A percentile compares a stretch with the other conserved stretches of the same genome.
phyloP scores from a whole-genome alignment of 441 rosid species.

The Isatis lusitanica region DNA sequence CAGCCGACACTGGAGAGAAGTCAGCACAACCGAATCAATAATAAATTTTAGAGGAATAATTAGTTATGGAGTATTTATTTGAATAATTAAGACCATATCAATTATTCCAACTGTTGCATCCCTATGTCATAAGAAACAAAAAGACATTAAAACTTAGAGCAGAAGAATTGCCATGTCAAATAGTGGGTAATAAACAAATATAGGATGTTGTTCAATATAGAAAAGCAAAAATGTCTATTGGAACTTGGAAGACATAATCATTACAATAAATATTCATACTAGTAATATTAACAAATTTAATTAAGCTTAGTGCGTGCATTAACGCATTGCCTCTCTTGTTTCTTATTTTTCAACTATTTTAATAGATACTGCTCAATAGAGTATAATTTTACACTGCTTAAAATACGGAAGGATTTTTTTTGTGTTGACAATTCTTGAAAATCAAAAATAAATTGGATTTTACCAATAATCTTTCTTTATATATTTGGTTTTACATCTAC shows the following conservation, averaged over 20 bases:
- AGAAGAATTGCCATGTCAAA: slow-evolving; percentile 13
- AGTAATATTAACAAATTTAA: background rate
- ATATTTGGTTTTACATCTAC: background rate
- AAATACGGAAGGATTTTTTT: background rate
- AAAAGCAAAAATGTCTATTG: background rate
- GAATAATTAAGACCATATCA: slow-evolving; percentile 17
- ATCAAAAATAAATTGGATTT: background rate
- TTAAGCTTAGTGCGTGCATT: slow-evolving; percentile 17
- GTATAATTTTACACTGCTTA: background rate
- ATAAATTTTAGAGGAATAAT: slow-evolving; percentile 3
- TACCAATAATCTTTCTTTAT: background rate
- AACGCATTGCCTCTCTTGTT: slow-evolving; percentile 7
- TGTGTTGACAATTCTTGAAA: background rate
- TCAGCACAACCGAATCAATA: slow-evolving; percentile 9
- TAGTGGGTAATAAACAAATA: slow-evolving; percentile 6
- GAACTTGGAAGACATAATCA: slow-evolving; percentile 15
- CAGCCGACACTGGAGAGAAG: slow-evolving; percentile 11
- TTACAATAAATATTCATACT: background rate
- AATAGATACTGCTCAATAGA: background rate
- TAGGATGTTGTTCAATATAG: background rate
- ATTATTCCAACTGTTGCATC: slow-evolving; percentile 22
- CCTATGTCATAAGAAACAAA: background rate
- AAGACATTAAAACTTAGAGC: background rate
- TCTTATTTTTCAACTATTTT: slow-evolving; percentile 1
- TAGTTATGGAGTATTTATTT: slow-evolving; percentile 22